These are phyloP conservation scores for Paramecium tetraurelia DNA, from an alignment of 73 alveolate species.

Conservation along the genomic window DNA sequence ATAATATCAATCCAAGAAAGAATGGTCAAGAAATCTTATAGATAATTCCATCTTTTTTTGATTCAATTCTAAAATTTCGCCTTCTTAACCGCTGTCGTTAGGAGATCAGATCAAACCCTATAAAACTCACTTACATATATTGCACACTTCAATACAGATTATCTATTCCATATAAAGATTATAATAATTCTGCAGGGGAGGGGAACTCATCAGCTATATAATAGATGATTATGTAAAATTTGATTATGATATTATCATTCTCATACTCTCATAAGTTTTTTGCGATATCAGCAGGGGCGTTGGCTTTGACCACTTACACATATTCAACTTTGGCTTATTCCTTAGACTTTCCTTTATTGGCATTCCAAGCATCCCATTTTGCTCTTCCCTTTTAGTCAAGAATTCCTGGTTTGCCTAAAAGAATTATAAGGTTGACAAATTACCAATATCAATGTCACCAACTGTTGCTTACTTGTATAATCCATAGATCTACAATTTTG, in stretches of 20 bases:
- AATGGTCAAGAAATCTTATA: too few relatives aligned
- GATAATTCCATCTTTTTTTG: background rate
- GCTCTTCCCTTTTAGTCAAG: conserved; percentile 90
- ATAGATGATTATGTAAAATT: background rate
- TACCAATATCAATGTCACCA: conserved; percentile 84
- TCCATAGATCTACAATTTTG: conserved; percentile 81
- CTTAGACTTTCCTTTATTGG: conserved; percentile 73
- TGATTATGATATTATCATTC: background rate
- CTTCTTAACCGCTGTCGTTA: too few relatives aligned
- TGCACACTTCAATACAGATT: too few relatives aligned
- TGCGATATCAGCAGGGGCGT: conserved; percentile 71
- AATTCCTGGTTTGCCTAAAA: conserved; percentile 81
- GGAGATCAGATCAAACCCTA: background rate
- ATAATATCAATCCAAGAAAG: background rate
- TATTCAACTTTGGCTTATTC: conserved; percentile 85
- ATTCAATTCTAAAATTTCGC: background rate
- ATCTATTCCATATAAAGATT: too few relatives aligned
- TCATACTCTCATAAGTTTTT: conserved; percentile 38
- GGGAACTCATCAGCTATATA: background rate
- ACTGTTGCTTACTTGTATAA: conserved; percentile 89
- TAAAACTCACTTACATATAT: too few relatives aligned
- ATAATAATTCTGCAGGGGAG: background rate
- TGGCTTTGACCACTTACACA: conserved; percentile 72
- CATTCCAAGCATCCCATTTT: conserved; percentile 96
- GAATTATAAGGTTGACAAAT: background rate